Conservation (phyloP, 768 basidiomycete genomes). For the Amanita polypyramis region DNA sequence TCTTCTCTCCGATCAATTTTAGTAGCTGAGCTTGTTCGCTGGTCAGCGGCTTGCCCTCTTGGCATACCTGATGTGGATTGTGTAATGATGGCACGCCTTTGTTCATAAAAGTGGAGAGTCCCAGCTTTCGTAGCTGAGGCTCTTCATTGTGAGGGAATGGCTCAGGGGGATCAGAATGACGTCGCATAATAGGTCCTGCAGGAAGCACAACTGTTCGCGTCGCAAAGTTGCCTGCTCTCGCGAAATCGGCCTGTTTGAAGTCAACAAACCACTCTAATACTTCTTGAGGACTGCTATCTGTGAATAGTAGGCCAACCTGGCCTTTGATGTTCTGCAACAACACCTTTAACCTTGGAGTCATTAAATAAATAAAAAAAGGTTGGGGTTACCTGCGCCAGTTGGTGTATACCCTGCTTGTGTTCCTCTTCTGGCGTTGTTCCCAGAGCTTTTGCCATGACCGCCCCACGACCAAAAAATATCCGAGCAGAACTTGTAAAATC, state of each 20-base stretch:
- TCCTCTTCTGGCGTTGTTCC: conserved; percentile 84
- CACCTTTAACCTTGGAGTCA: not conserved
- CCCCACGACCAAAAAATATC: conserved; percentile 78
- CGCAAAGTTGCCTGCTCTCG: conserved; percentile 77
- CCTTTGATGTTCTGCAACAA: conserved; percentile 77
- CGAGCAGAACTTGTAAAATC: conserved; percentile 56
- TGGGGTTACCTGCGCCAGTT: conserved; percentile 61
- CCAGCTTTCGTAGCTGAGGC: conserved; percentile 88
- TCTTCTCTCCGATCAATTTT: conserved; percentile 82
- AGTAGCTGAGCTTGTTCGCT: conserved; percentile 87
- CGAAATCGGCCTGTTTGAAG: conserved; percentile 86
- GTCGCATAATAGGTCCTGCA: conserved; percentile 75
- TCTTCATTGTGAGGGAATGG: conserved; percentile 97
- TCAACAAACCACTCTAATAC: conserved; percentile 91
- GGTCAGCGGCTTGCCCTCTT: conserved; percentile 68
- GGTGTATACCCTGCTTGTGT: conserved; percentile 64
- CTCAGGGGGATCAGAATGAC: conserved; percentile 69
- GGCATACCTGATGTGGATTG: conserved; percentile 75
- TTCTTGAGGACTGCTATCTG: conserved; percentile 81
- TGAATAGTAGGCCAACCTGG: conserved; percentile 89
- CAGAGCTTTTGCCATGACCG: conserved; percentile 94
- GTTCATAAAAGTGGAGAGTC: conserved; percentile 74
- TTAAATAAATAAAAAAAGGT: not conserved
- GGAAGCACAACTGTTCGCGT: conserved; percentile 67
- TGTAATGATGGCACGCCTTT: conserved; percentile 82